Percentiles rank a stretch among this genome's conserved stretches.
Evolutionary conservation across 1,139 yeast species (phyloP).

Genomic region (Magnusiomyces tetraspermus): DNA sequence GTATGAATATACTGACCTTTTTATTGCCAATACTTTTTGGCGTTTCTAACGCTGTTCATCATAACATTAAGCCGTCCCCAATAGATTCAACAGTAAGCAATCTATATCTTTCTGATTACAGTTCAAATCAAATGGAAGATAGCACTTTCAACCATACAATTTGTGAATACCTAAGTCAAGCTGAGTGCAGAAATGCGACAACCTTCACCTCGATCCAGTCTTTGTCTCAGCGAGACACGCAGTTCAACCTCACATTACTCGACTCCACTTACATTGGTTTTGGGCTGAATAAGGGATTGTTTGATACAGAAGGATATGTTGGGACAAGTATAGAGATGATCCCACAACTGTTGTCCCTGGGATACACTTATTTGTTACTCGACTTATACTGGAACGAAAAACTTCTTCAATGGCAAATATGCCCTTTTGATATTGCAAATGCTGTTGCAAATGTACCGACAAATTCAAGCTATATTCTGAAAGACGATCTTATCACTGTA

Average conservation of each 20-base stretch:
- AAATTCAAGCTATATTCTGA: neutral
- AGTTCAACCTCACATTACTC: slow-evolving; percentile 47
- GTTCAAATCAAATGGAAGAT: too few relatives aligned
- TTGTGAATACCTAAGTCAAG: slow-evolving; percentile 6
- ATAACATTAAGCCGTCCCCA: too few relatives aligned
- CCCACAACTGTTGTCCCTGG: slow-evolving; percentile 39
- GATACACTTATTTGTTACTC: slow-evolving; percentile 44
- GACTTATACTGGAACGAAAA: slow-evolving; percentile 61
- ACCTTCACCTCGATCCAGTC: slow-evolving; percentile 12
- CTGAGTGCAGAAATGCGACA: slow-evolving; percentile 10
- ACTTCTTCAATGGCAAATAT: slow-evolving; percentile 50
- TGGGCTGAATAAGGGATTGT: slow-evolving; percentile 43
- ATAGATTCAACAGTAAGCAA: too few relatives aligned
- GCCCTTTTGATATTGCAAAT: slow-evolving; percentile 37
- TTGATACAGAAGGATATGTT: slow-evolving; percentile 45
- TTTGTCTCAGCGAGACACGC: slow-evolving; percentile 53
- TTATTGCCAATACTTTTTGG: too few relatives aligned
- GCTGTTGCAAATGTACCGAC: neutral
- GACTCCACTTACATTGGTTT: slow-evolving; percentile 53
- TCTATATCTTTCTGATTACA: too few relatives aligned
- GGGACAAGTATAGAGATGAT: slow-evolving; percentile 31
- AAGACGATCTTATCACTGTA: neutral
- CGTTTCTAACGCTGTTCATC: too few relatives aligned
- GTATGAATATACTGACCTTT: too few relatives aligned
- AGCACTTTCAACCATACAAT: slow-evolving; percentile 6